Conservation (phyloP, 768 basidiomycete genomes). For the Bullera alba region DNA sequence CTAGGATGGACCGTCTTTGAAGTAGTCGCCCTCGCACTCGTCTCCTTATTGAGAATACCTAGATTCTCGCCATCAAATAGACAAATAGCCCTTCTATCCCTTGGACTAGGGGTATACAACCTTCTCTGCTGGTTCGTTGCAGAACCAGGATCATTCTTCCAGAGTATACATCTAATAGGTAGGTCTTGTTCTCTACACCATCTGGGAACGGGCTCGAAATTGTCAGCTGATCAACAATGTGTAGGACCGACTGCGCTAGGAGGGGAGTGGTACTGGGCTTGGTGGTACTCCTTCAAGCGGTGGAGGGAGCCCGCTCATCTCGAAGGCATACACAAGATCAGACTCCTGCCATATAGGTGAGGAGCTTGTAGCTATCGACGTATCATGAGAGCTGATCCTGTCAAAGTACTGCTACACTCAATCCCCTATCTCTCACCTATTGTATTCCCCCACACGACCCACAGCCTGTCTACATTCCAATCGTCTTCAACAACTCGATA, state of each 20-base stretch:
- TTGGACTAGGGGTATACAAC: constrained; percentile 32
- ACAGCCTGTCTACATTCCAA: constrained; percentile 60
- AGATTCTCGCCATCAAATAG: constrained; percentile 38
- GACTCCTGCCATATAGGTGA: constrained; percentile 75
- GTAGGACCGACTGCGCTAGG: constrained; percentile 28
- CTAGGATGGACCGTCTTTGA: constrained; percentile 40
- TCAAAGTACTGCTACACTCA: constrained; percentile 72
- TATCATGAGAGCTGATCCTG: neutral
- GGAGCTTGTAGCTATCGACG: neutral
- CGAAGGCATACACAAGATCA: constrained; percentile 77
- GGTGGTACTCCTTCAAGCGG: constrained; percentile 15
- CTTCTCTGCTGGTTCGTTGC: constrained; percentile 39
- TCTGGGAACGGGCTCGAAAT: constrained; percentile 2
- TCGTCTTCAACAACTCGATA: constrained; percentile 85
- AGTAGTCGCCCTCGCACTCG: constrained; percentile 26
- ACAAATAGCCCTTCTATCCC: constrained; percentile 25
- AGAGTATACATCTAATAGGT: constrained; percentile 46
- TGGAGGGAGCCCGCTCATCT: constrained; percentile 44
- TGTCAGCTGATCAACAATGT: constrained; percentile 2
- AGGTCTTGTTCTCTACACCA: neutral
- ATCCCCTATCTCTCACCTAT: constrained; percentile 65
- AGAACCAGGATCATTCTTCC: constrained; percentile 25
- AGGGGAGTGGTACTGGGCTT: constrained; percentile 20
- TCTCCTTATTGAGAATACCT: constrained; percentile 47
- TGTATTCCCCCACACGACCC: constrained; percentile 58